Evolutionary conservation across 345 rosid genomes (phyloP), one percentile per base, ranked within the genome.

Genomic region (thale cress (Arabidopsis thaliana)): DNA sequence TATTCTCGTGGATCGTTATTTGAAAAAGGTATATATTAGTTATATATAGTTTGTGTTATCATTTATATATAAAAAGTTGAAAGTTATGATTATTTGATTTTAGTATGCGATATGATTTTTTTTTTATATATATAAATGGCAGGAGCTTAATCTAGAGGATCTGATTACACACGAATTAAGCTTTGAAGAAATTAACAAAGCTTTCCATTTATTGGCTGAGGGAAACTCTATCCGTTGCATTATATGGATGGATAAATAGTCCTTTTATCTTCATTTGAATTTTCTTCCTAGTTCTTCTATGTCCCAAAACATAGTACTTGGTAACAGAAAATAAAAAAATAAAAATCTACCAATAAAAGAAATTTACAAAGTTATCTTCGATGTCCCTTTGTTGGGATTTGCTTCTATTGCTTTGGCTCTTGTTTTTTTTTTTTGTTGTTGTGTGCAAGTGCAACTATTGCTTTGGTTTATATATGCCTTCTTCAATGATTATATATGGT

Each of bases 211-310:
- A 33, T 74, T 84, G n/a, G 37, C 23, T 6, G 59, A 73, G 70
- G 88, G 89, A n/a, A 82, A 80, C 13, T 67, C 90, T 81, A 66
- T 87, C 4, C 82, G 95, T 28, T 86, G 87, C 71, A 40, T 87
- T 44, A 34, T 89, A 6, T 85, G 90, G 91, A 84, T 87, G 86
- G 84, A 87, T 62, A 65, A 76, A 13, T 79, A 61, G 58, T 28
- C 2, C 0, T 28, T 28, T 28, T 28, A 28, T 28, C 30, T 28
- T 3, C 2, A 45, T 9, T n/a, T n/a, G 0, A 6, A 6, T 5
- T 1, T 12, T 42, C 13, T 40, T 22, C 3, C 3, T 11, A n/a
- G 20, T 30, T 8, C 34, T 6, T 40, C 33, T 22, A 22, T 56
- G 13, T 42, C 13, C 49, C 25, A n/a, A 10, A 55, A 40, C 7